Conservation (phyloP, 1,284 basidiomycete genomes). For the Cutaneotrichosporon cavernicola region DNA sequence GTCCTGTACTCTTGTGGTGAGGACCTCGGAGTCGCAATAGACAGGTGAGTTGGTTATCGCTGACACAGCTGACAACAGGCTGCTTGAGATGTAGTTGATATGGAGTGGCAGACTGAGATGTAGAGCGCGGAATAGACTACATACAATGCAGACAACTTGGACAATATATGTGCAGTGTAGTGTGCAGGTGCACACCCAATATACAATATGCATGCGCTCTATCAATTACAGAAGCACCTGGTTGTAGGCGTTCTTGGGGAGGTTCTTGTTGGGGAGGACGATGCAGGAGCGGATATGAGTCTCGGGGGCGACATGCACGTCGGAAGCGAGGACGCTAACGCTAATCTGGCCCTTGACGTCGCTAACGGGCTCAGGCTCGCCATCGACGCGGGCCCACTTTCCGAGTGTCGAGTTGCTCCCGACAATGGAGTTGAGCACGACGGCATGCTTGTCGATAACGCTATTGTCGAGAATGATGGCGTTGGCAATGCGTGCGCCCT, state of each 20-base stretch:
- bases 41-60: conserved; percentile 47
- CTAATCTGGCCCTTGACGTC: conserved; percentile 53
- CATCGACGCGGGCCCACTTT: conserved; percentile 57
- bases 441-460: conserved; percentile 55
- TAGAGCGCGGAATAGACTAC: background rate
- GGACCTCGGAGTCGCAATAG: conserved; percentile 84
- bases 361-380: conserved; percentile 49
- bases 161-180: background rate
- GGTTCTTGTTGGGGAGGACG: conserved; percentile 57
- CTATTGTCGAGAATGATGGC: conserved; percentile 56
- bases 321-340: conserved; percentile 55
- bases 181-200: background rate
- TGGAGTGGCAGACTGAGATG: background rate
- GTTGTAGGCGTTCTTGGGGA: conserved; percentile 53
- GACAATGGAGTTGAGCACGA: conserved; percentile 56
- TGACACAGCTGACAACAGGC: conserved; percentile 13
- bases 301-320: conserved; percentile 54
- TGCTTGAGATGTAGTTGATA: conserved; percentile 25
- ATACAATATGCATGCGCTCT: conserved; percentile 8
- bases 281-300: conserved; percentile 54
- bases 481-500: conserved; percentile 56
- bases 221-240: conserved; percentile 54
- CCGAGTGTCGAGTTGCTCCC: conserved; percentile 51
- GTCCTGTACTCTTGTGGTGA: conserved; percentile 84
- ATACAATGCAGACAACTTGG: background rate